phyloP scores from a whole-genome alignment of 345 rosid genomes.

The Chamaenerion angustifolium region DNA sequence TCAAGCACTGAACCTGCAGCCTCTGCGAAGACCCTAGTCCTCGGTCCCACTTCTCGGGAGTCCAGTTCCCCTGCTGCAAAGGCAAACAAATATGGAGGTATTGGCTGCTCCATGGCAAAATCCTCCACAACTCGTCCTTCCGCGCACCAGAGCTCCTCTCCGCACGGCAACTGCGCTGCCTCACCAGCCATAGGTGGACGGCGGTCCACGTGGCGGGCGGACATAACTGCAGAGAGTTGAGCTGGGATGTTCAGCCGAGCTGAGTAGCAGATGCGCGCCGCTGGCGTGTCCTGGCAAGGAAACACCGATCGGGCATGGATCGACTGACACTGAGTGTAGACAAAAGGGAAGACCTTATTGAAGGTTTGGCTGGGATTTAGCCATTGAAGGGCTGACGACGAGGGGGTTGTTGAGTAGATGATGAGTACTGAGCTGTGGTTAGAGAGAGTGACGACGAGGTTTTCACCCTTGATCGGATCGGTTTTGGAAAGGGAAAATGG shows the following conservation, averaged over 20 bases:
- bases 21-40: constrained; percentile 76
- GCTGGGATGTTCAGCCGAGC: constrained; percentile 52
- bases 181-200: constrained; percentile 45
- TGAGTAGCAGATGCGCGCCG: constrained; percentile 57
- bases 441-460: constrained; percentile 29
- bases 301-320: constrained; percentile 86
- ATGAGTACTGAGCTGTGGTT: constrained; percentile 27
- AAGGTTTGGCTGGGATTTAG: constrained; percentile 63
- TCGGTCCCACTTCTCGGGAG: constrained; percentile 67
- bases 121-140: constrained; percentile 78
- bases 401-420: constrained; percentile 45
- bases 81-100: constrained; percentile 88
- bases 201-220: constrained; percentile 56
- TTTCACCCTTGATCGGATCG: constrained; percentile 44
- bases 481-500: constrained; percentile 28
- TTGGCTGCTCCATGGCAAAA: constrained; percentile 75
- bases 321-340: constrained; percentile 79
- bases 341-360: constrained; percentile 51
- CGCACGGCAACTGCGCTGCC: constrained; percentile 13
- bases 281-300: constrained; percentile 95
- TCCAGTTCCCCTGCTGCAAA: constrained; percentile 85
- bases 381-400: constrained; percentile 91
- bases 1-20: constrained; percentile 39
- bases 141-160: constrained; percentile 37
- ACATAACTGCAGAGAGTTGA: constrained; percentile 74